These are phyloP conservation scores for Fonsecaea pedrosoi DNA, from an alignment of 2,329 filamentous ascomycete genomes.

Conservation along the genomic window DNA sequence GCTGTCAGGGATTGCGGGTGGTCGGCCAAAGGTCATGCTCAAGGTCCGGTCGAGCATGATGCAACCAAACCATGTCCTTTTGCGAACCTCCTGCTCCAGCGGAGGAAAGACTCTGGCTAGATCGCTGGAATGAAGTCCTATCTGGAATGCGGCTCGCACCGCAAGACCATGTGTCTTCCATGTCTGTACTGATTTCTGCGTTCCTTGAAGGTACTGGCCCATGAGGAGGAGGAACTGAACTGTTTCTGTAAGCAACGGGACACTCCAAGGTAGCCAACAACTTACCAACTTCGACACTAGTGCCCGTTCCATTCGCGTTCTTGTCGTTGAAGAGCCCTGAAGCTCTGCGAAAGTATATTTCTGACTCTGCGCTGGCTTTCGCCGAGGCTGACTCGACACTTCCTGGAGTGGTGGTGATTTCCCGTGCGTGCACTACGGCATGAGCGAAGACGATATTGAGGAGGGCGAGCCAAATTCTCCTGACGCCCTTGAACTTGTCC, in stretches of 20 bases:
- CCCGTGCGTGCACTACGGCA: constrained; percentile 43
- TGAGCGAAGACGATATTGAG: constrained; percentile 61
- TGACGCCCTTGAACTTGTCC: constrained; percentile 46
- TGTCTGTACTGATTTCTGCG: constrained; percentile 60
- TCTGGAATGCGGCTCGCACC: constrained; percentile 58
- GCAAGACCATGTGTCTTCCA: constrained; percentile 63
- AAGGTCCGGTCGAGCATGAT: constrained; percentile 55
- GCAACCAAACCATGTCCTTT: constrained; percentile 59
- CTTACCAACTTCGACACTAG: constrained; percentile 55
- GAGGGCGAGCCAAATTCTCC: constrained; percentile 59
- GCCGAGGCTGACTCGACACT: constrained; percentile 43
- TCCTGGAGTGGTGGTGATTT: constrained; percentile 43
- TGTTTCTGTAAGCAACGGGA: constrained; percentile 27
- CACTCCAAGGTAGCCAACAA: background rate
- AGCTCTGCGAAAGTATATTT: constrained; percentile 56
- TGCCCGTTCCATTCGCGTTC: constrained; percentile 50
- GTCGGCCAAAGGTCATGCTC: constrained; percentile 61
- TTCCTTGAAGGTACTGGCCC: constrained; percentile 62
- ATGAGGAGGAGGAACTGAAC: constrained; percentile 60
- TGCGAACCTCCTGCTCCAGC: constrained; percentile 56
- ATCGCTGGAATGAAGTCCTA: constrained; percentile 59
- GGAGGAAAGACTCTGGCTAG: constrained; percentile 47
- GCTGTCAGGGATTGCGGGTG: constrained; percentile 54
- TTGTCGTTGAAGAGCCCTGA: constrained; percentile 53
- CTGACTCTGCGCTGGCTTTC: constrained; percentile 50